Conservation (phyloP, 371 early-diverging fungal species). For the Mucor irregularis region DNA sequence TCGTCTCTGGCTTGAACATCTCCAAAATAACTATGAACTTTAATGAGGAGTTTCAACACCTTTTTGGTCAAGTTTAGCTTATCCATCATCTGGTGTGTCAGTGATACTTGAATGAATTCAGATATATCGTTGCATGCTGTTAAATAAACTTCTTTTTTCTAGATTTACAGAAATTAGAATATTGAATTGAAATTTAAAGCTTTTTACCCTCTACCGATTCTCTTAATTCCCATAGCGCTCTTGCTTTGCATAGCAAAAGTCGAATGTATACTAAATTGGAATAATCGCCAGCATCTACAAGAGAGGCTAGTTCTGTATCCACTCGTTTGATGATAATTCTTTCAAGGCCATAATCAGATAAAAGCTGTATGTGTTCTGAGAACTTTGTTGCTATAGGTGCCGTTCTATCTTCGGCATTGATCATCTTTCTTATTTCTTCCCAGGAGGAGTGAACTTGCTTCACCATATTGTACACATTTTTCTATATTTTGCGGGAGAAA, state of each 20-base stretch:
- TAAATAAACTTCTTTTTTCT: slow-evolving; percentile 4
- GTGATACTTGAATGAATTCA: slow-evolving; percentile 5
- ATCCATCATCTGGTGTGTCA: not conserved
- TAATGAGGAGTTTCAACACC: slow-evolving; percentile 1
- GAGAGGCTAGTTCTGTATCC: not conserved
- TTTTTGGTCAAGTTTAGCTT: not conserved
- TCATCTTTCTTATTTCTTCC: not conserved
- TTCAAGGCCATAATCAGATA: not conserved
- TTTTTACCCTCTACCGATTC: slow-evolving; percentile 1
- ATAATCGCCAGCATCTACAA: slow-evolving; percentile 2
- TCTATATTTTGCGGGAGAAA: not conserved
- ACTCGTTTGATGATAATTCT: not conserved
- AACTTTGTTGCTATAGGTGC: not conserved
- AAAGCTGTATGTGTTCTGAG: not conserved
- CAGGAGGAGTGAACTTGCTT: not conserved
- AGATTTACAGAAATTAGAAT: not conserved
- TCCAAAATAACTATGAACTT: slow-evolving; percentile 1
- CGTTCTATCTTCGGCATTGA: not conserved
- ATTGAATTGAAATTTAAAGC: not conserved
- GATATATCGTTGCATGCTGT: slow-evolving; percentile 6
- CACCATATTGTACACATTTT: not conserved
- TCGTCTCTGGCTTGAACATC: not conserved
- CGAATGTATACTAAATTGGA: not conserved
- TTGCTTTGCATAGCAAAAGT: not conserved
- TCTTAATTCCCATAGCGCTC: slow-evolving; percentile 7